phyloP scores from a whole-genome alignment of 345 rosid species.

The Gossypium ekmanianum region DNA sequence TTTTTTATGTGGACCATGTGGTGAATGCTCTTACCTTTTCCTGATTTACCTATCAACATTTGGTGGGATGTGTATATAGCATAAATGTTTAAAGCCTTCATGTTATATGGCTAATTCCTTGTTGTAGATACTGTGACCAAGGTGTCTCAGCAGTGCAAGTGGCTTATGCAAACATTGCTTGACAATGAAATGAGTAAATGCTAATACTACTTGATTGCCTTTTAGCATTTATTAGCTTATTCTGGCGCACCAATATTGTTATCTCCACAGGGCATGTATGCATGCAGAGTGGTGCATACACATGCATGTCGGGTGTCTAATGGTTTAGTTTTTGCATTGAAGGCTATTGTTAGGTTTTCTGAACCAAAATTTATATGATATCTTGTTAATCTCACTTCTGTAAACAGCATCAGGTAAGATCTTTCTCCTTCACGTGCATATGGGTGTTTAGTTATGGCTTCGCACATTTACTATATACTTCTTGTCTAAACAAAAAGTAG shows the following conservation, averaged over 20 bases:
- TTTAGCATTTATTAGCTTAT: slow-evolving; percentile 4
- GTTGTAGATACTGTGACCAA: background rate
- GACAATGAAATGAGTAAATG: slow-evolving; percentile 2
- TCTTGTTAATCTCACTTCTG: background rate
- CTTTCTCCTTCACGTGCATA: background rate
- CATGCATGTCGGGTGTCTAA: background rate
- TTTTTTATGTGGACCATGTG: background rate
- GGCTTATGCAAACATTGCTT: slow-evolving; percentile 2
- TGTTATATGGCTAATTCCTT: slow-evolving; percentile 6
- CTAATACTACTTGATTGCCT: background rate
- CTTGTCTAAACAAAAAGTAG: background rate
- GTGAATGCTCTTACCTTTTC: background rate
- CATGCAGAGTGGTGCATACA: background rate
- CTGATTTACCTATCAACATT: background rate
- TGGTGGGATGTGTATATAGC: background rate
- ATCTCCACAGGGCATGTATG: background rate
- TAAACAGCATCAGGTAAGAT: slow-evolving; percentile 1
- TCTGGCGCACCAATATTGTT: background rate
- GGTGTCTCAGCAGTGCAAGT: slow-evolving; percentile 9
- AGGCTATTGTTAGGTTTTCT: slow-evolving; percentile 1
- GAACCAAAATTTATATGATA: background rate
- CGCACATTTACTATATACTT: background rate
- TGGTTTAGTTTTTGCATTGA: background rate
- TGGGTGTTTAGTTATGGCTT: background rate
- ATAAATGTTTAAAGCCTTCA: background rate